Base-by-base conservation (phyloP, 2,329 filamentous ascomycete genomes). In the Monilinia vaccinii-corymbosi region DNA sequence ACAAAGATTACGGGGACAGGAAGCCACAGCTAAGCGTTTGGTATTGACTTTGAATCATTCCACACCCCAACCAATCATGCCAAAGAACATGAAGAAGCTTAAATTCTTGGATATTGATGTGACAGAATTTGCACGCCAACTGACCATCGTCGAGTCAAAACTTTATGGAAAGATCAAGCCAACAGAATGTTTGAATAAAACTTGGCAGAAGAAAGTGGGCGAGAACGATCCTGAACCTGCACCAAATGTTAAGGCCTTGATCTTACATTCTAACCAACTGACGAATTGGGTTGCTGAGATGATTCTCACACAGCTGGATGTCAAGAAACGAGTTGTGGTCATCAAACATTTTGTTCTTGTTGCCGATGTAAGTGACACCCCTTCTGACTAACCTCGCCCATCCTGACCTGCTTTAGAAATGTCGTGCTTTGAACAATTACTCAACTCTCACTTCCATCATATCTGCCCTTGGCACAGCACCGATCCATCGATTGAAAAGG, bases 261-360 rank as follows among this genome's bases (percentile, higher is more conserved):
- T 99, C 75, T 79, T 97, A 56, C 94, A 99, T 75, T 97, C 94
- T 0, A 99, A 99, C 71, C 93, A 97, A 74, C 86, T 99, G 79
- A 99, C 94, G 7, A 99, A 97, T 72, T 99, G 94, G 94, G 94
- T 97, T 55, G 94, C 94, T 34, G 93, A 97, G 74, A 97, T 99
- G 94, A 97, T 99, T 67, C 76, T 99, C 63, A 92, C 88, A 0
- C 94, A 99, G 74, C 83, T 87, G 68, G 94, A 99, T 72, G 89
- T 97, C 64, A 96, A 94, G 78, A 95, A 96, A 74, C 85, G 94
- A 68, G 93, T 97, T 31, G 89, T 96, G 38, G 94, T 99, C 48
- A 97, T 99, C 75, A 97, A 97, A 74, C 94, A 97, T 73, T 99
- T 97, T 76, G 91, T 99, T 62, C 84, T 89, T 42, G 91, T 99